Conservation (phyloP, 495 filamentous ascomycete genomes). For the Hypoxylon trugodes region DNA sequence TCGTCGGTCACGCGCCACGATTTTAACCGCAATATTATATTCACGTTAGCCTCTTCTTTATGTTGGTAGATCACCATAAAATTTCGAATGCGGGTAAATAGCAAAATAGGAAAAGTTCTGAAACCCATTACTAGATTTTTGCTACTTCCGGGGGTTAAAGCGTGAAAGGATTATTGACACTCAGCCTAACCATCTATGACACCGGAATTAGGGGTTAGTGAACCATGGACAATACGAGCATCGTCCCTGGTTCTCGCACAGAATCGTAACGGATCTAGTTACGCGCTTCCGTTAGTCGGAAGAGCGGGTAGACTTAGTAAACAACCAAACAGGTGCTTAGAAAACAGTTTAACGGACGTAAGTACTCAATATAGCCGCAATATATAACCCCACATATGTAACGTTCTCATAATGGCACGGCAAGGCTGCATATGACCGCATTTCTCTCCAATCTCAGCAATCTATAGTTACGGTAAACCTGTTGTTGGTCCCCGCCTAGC, state of each 20-base stretch:
- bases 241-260: conserved; percentile 1
- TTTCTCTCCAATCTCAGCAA: conserved; percentile 6
- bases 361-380: conserved; percentile 35
- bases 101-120: conserved; percentile 16
- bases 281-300: conserved; percentile 4
- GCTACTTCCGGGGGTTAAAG: conserved; percentile 12
- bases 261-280: not conserved
- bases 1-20: conserved; percentile 29
- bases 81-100: conserved; percentile 33
- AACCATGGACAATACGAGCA: not conserved
- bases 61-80: conserved; percentile 7
- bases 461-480: conserved; percentile 3
- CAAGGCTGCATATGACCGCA: conserved; percentile 34
- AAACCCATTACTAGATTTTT: not conserved
- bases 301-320: not conserved
- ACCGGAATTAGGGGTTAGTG: conserved; percentile 5
- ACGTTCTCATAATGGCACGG: conserved; percentile 30
- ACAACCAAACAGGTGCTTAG: not conserved
- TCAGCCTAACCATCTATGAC: not conserved
- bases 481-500: not conserved
- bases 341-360: conserved; percentile 4
- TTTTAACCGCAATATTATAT: conserved; percentile 35
- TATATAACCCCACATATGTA: conserved; percentile 41
- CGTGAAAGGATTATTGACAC: not conserved
- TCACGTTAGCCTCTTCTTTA: conserved; percentile 15